Percentiles rank a stretch among this genome's conserved stretches.
Conservation (phyloP, 768 basidiomycete species). For the Suillus bovinus region DNA sequence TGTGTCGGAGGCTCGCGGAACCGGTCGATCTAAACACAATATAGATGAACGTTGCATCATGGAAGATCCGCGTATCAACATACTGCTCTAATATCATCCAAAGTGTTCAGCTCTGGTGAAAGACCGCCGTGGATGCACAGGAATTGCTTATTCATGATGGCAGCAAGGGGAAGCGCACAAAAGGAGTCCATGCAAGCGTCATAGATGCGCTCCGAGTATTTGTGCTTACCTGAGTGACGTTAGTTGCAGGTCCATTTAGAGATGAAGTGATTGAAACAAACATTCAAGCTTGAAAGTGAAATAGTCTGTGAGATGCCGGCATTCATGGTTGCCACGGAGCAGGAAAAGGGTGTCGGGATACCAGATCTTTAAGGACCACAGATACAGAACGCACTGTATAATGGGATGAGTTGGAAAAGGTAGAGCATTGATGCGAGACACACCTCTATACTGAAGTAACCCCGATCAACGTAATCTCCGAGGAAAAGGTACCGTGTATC, state of each 20-base stretch:
- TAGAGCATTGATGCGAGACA: conserved; percentile 14
- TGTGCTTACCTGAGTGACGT: conserved; percentile 81
- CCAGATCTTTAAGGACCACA: conserved; percentile 99
- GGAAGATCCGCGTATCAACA: conserved; percentile 27
- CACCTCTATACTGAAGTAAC: conserved; percentile 93
- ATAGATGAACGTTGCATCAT: background rate
- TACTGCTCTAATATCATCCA: conserved; percentile 91
- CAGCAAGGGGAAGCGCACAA: conserved; percentile 92
- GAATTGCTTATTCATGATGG: conserved; percentile 99
- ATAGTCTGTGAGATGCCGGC: conserved; percentile 97
- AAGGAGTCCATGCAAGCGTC: conserved; percentile 99
- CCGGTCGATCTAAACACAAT: conserved; percentile 75
- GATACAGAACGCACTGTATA: conserved; percentile 88
- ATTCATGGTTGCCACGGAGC: conserved; percentile 98
- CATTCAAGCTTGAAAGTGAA: conserved; percentile 99
- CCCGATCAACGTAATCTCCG: conserved; percentile 92
- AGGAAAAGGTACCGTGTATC: conserved; percentile 92
- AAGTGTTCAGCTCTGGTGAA: conserved; percentile 91
- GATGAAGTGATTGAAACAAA: conserved; percentile 40
- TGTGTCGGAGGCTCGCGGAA: conserved; percentile 98
- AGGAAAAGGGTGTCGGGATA: conserved; percentile 97
- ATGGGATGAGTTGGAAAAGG: conserved; percentile 10
- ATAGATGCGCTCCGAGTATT: conserved; percentile 95
- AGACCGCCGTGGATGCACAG: conserved; percentile 97
- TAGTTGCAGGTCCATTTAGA: conserved; percentile 12